Evolutionary conservation across 2,329 filamentous ascomycete genomes (phyloP).

Genomic region (Fusarium robinianum): DNA sequence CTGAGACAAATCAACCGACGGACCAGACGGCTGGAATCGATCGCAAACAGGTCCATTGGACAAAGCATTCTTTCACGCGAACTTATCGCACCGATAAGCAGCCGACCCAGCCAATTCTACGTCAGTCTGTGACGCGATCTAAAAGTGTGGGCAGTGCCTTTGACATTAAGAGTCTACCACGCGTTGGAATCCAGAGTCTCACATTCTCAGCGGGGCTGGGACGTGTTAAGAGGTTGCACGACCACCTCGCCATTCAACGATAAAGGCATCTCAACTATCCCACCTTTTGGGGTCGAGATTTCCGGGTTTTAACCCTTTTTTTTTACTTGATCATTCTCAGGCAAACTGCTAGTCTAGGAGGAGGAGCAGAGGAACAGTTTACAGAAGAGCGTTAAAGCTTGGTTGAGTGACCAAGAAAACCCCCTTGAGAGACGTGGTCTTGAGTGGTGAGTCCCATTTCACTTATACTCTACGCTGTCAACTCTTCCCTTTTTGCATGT

Average conservation of each 20-base stretch:
- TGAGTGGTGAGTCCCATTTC: no score
- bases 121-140: conserved; percentile 26
- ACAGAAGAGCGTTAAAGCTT: no score
- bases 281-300: conserved; percentile 25
- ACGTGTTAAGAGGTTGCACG: conserved; percentile 18
- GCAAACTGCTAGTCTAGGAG: no score
- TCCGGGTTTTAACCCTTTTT: conserved; percentile 20
- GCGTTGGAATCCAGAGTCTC: conserved; percentile 37
- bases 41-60: conserved; percentile 28
- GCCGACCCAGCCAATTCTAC: conserved; percentile 19
- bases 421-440: no score
- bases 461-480: no score
- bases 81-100: conserved; percentile 11
- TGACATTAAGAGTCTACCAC: conserved; percentile 20
- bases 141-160: conserved; percentile 31
- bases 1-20: conserved; percentile 30
- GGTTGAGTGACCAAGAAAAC: no score
- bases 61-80: conserved; percentile 27
- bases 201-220: conserved; percentile 35
- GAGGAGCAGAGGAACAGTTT: no score
- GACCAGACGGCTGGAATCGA: conserved; percentile 15
- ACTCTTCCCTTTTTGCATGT: no score
- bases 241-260: conserved; percentile 23
- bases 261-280: conserved; percentile 34
- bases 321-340: conserved; percentile 17